These are phyloP conservation scores for Eucalyptus leucophloia DNA, from an alignment of 345 rosid genomes.

Conservation along the genomic window DNA sequence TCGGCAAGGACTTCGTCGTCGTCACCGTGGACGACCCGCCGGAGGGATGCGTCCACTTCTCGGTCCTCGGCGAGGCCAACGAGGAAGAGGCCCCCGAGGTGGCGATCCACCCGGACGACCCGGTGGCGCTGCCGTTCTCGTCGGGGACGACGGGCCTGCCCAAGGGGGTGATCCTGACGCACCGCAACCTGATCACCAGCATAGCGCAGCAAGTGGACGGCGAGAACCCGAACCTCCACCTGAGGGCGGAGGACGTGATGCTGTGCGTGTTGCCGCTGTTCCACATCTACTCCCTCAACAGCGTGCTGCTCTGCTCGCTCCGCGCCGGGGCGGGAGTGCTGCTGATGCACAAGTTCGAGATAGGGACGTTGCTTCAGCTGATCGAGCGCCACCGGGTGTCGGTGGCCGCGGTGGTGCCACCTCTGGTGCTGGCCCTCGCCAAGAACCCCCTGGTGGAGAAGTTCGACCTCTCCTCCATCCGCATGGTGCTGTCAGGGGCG, in stretches of 20 bases:
- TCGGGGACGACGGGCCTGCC: slow-evolving; percentile 95
- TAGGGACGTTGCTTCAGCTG: slow-evolving; percentile 53
- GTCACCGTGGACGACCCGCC: slow-evolving; percentile 57
- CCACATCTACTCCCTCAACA: slow-evolving; percentile 73
- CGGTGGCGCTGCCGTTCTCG: slow-evolving; percentile 76
- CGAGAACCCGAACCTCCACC: slow-evolving; percentile 66
- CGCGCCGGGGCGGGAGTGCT: slow-evolving; percentile 70
- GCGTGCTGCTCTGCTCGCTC: slow-evolving; percentile 56
- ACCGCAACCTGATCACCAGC: slow-evolving; percentile 70
- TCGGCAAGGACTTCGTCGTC: slow-evolving; percentile 33
- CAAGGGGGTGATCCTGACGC: slow-evolving; percentile 79
- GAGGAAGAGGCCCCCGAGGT: slow-evolving; percentile 15
- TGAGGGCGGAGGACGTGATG: slow-evolving; percentile 47
- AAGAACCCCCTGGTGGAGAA: slow-evolving; percentile 58
- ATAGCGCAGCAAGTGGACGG: slow-evolving; percentile 97
- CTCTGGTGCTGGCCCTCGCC: slow-evolving; percentile 70
- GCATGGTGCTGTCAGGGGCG: slow-evolving; percentile 84
- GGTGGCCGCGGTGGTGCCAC: slow-evolving; percentile 83
- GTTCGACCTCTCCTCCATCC: slow-evolving; percentile 56
- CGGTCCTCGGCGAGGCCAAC: slow-evolving; percentile 20
- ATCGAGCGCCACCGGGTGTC: slow-evolving; percentile 63
- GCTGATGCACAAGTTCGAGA: slow-evolving; percentile 87
- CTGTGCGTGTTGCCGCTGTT: slow-evolving; percentile 82
- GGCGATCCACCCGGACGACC: slow-evolving; percentile 31
- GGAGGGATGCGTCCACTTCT: slow-evolving; percentile 58